phyloP scores from a whole-genome alignment of 768 basidiomycete genomes.

The Termitomyces sp. region DNA sequence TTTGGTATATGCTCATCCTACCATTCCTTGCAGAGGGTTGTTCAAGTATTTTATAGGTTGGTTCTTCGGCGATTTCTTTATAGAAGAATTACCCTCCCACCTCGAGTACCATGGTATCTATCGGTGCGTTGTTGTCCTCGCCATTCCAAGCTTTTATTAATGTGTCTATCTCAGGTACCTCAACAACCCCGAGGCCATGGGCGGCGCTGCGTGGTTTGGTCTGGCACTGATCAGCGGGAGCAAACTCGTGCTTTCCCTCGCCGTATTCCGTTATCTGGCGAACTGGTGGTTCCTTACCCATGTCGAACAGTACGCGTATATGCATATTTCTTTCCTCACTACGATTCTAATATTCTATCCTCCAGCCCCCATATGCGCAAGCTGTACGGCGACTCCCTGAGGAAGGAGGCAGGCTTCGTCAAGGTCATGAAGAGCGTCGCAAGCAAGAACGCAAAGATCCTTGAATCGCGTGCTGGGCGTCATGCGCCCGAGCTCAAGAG shows the following conservation, averaged over 20 bases:
- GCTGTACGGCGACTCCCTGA: slow-evolving; percentile 88
- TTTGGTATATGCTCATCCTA: slow-evolving; percentile 57
- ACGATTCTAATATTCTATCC: not conserved
- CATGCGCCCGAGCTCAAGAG: slow-evolving; percentile 82
- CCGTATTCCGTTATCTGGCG: slow-evolving; percentile 78
- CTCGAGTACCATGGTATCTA: slow-evolving; percentile 97
- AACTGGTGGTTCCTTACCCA: slow-evolving; percentile 95
- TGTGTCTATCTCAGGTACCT: slow-evolving; percentile 53
- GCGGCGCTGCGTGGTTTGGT: slow-evolving; percentile 94
- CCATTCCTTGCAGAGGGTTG: not conserved
- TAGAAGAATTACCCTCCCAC: slow-evolving; percentile 87
- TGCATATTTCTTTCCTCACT: not conserved
- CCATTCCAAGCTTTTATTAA: not conserved
- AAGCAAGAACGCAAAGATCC: slow-evolving; percentile 69
- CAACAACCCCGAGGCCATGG: slow-evolving; percentile 95
- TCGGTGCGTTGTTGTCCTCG: slow-evolving; percentile 45
- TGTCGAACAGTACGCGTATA: slow-evolving; percentile 79
- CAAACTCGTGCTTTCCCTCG: slow-evolving; percentile 84
- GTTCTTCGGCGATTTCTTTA: slow-evolving; percentile 98
- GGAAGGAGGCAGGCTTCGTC: slow-evolving; percentile 95
- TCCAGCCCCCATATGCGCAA: slow-evolving; percentile 96
- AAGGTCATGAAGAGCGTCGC: slow-evolving; percentile 97
- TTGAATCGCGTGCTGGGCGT: slow-evolving; percentile 74
- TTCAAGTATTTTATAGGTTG: slow-evolving; percentile 55
- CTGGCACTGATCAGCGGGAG: slow-evolving; percentile 88